phyloP scores from a whole-genome alignment of 1,139 yeast genomes.

The Blastobotrys capitulatus region DNA sequence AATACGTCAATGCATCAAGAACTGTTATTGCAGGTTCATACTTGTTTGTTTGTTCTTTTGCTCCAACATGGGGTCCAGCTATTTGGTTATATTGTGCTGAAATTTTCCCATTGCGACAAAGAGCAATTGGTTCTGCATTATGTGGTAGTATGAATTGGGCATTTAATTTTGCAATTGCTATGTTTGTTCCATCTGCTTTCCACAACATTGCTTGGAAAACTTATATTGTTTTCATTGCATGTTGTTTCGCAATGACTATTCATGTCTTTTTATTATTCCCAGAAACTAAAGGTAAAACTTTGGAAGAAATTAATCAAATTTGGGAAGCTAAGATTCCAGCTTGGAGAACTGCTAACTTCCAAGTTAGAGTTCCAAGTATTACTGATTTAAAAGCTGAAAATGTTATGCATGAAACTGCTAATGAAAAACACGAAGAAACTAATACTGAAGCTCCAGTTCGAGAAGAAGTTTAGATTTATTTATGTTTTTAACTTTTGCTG shows the following conservation, averaged over 20 bases:
- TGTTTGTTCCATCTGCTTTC: constrained; percentile 50
- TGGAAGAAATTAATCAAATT: constrained; percentile 60
- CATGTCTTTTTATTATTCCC: constrained; percentile 56
- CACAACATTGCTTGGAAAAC: constrained; percentile 51
- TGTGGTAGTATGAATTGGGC: constrained; percentile 59
- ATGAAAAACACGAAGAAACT: neutral
- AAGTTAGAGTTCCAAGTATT: constrained; percentile 25
- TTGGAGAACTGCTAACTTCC: constrained; percentile 43
- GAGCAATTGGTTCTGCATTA: constrained; percentile 50
- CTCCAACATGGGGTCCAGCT: constrained; percentile 64
- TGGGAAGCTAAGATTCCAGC: constrained; percentile 35
- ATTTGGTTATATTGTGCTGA: constrained; percentile 54
- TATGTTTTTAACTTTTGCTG: too few species aligned
- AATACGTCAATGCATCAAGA: constrained; percentile 38
- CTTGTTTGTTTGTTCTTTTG: constrained; percentile 60
- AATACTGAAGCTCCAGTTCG: neutral
- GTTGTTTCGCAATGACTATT: constrained; percentile 48
- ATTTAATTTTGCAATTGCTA: constrained; percentile 52
- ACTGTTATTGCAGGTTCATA: constrained; percentile 55
- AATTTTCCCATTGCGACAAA: constrained; percentile 55
- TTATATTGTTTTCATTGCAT: constrained; percentile 58
- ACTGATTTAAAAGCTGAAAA: constrained; percentile 26
- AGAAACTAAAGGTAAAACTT: constrained; percentile 57
- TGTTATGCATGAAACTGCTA: constrained; percentile 21
- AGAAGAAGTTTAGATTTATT: neutral